Percentiles rank a stretch among this genome's conserved stretches.
phyloP scores from a whole-genome alignment of 1,284 basidiomycete species.

The Ustilago loliicola region DNA sequence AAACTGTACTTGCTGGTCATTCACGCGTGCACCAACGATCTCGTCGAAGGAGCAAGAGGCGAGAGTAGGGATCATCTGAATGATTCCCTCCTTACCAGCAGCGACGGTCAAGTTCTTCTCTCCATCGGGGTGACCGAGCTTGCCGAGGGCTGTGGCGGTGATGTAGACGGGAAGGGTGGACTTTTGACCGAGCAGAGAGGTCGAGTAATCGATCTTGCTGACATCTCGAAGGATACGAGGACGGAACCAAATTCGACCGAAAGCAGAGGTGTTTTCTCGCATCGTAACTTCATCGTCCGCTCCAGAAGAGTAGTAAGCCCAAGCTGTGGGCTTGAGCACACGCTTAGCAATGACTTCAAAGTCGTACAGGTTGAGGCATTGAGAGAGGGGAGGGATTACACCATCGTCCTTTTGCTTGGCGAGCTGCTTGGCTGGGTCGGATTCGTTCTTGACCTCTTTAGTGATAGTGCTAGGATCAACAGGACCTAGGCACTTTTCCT shows the following conservation, averaged over 20 bases:
- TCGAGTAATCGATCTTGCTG: conserved; percentile 79
- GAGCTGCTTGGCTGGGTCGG: conserved; percentile 12
- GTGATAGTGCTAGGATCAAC: conserved; percentile 58
- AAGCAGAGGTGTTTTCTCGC: conserved; percentile 88
- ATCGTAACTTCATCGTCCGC: conserved; percentile 75
- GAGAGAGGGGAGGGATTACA: conserved; percentile 76
- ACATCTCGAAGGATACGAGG: conserved; percentile 89
- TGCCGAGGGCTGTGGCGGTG: conserved; percentile 86
- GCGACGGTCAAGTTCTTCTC: conserved; percentile 88
- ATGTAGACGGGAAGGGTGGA: conserved; percentile 75
- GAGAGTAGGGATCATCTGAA: conserved; percentile 76
- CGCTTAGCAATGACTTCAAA: conserved; percentile 76
- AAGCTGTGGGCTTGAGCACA: conserved; percentile 65
- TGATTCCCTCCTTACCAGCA: conserved; percentile 78
- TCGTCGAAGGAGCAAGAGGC: conserved; percentile 74
- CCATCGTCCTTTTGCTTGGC: conserved; percentile 37
- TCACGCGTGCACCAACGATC: conserved; percentile 77
- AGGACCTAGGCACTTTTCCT: conserved; percentile 65
- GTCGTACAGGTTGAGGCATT: conserved; percentile 89
- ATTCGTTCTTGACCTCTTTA: conserved; percentile 20
- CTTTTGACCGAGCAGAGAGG: conserved; percentile 53
- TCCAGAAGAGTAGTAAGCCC: conserved; percentile 70
- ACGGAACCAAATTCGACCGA: conserved; percentile 93
- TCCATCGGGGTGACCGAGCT: conserved; percentile 90
- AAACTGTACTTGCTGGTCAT: conserved; percentile 74